Percentiles rank a stretch among this genome's conserved stretches.
phyloP scores from a whole-genome alignment of 1,284 basidiomycete species.

The Cutaneotrichosporon sp. region DNA sequence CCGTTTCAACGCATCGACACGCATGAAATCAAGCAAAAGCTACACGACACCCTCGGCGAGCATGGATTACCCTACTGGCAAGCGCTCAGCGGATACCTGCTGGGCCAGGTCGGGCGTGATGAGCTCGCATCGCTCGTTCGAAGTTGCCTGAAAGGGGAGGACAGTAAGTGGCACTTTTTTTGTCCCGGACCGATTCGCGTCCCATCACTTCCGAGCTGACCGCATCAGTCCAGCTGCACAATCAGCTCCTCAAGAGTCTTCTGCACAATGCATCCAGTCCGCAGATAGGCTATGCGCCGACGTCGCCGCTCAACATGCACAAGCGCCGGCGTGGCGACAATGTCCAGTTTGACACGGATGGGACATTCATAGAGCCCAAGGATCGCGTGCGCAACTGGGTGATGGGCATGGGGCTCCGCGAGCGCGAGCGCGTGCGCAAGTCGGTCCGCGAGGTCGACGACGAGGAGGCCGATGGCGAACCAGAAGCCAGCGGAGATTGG shows the following conservation, averaged over 20 bases:
- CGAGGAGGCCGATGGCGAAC: conserved; percentile 19
- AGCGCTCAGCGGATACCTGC: conserved; percentile 42
- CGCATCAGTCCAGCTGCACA: conserved; percentile 40
- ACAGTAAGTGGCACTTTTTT: conserved; percentile 21
- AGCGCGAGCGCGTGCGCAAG: conserved; percentile 30
- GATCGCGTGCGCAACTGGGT: conserved; percentile 37
- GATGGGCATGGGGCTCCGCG: conserved; percentile 32
- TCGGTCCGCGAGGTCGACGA: neutral
- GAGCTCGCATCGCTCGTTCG: conserved; percentile 42
- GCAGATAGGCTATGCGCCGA: conserved; percentile 20
- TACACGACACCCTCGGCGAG: conserved; percentile 66
- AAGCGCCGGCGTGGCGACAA: conserved; percentile 35
- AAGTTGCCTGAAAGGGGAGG: conserved; percentile 37
- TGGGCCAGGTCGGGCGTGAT: conserved; percentile 38
- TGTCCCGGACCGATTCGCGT: neutral
- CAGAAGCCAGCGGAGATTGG: conserved; percentile 5
- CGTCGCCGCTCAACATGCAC: conserved; percentile 14
- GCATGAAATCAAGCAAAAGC: conserved; percentile 63
- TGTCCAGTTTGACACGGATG: conserved; percentile 37
- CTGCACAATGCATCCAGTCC: conserved; percentile 43
- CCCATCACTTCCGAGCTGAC: neutral
- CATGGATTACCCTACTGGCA: conserved; percentile 57
- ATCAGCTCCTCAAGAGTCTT: conserved; percentile 41
- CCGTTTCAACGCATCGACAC: conserved; percentile 34
- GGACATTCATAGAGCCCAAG: conserved; percentile 34